Conservation (phyloP, 2,329 filamentous ascomycete genomes). For the Mycosphaerella arachidis region DNA sequence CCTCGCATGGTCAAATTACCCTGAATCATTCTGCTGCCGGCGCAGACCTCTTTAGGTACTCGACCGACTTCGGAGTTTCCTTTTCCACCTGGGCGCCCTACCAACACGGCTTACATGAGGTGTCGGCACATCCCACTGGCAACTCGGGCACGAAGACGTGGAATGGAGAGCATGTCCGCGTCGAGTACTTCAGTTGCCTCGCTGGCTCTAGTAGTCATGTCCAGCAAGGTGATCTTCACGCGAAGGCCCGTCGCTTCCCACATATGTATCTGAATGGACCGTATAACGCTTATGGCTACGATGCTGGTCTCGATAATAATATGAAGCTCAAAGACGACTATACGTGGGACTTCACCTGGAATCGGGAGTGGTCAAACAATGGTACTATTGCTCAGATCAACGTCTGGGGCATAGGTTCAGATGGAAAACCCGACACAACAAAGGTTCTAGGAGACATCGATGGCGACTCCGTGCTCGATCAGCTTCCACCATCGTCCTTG, state of each 20-base stretch:
- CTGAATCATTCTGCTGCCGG: constrained; percentile 53
- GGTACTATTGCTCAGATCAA: constrained; percentile 55
- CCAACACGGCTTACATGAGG: constrained; percentile 43
- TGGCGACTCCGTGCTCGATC: constrained; percentile 55
- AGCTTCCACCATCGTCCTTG: constrained; percentile 55
- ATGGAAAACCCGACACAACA: constrained; percentile 56
- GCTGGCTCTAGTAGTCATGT: constrained; percentile 55
- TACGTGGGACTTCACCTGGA: constrained; percentile 54
- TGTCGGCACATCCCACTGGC: constrained; percentile 49
- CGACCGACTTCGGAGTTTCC: constrained; percentile 54
- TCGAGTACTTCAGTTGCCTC: constrained; percentile 58
- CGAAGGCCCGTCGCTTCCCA: constrained; percentile 48
- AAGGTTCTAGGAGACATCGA: constrained; percentile 58
- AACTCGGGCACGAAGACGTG: constrained; percentile 51
- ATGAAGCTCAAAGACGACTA: constrained; percentile 45
- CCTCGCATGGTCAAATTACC: constrained; percentile 4
- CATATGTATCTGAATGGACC: constrained; percentile 59
- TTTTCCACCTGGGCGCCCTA: constrained; percentile 57
- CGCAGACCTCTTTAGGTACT: constrained; percentile 57
- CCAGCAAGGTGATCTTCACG: constrained; percentile 53
- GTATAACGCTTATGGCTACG: constrained; percentile 60
- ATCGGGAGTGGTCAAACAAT: constrained; percentile 54
- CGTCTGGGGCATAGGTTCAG: constrained; percentile 60
- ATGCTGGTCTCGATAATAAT: constrained; percentile 52
- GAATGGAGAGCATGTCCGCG: constrained; percentile 56